Evolutionary conservation across 2,329 filamentous ascomycete species (phyloP).

Genomic region (Pezicula carpinea): DNA sequence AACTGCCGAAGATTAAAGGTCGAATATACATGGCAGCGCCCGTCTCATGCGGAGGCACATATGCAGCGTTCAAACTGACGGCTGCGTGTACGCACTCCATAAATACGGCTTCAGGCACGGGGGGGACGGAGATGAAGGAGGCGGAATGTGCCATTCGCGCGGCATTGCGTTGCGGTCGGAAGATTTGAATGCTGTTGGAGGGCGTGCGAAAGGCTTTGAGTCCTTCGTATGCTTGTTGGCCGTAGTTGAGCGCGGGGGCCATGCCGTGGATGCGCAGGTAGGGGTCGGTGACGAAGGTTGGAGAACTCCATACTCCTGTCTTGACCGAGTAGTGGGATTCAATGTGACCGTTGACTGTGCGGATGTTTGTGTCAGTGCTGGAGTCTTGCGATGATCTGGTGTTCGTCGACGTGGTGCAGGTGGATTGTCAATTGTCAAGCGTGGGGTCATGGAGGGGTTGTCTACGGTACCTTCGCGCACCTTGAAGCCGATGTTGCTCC

Average conservation of each 20-base stretch:
- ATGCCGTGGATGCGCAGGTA: slow-evolving; percentile 90
- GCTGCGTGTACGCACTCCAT: slow-evolving; percentile 71
- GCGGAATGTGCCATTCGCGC: slow-evolving; percentile 80
- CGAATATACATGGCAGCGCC: slow-evolving; percentile 91
- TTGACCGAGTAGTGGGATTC: slow-evolving; percentile 76
- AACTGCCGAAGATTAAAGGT: slow-evolving; percentile 81
- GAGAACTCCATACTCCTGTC: slow-evolving; percentile 72
- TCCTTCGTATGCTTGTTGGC: slow-evolving; percentile 97
- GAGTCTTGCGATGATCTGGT: too few relatives aligned
- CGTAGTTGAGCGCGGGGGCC: slow-evolving; percentile 93
- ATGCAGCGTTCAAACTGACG: slow-evolving; percentile 83
- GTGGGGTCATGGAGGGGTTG: slow-evolving; percentile 3
- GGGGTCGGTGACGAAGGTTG: slow-evolving; percentile 76
- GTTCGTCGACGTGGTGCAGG: background rate
- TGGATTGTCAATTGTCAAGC: background rate
- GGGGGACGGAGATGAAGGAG: slow-evolving; percentile 76
- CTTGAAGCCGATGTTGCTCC: slow-evolving; percentile 88
- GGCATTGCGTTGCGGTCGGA: slow-evolving; percentile 84
- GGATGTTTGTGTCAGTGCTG: slow-evolving; percentile 28
- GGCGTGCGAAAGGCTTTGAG: slow-evolving; percentile 90
- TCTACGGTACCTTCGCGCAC: slow-evolving; percentile 83
- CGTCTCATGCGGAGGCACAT: slow-evolving; percentile 82
- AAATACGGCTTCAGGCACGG: slow-evolving; percentile 73
- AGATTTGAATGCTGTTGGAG: slow-evolving; percentile 70
- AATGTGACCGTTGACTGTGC: slow-evolving; percentile 86